Percentiles rank a stretch among this genome's conserved stretches.
These are phyloP conservation scores for Fusarium begoniae DNA, from an alignment of 2,329 filamentous ascomycete genomes.

Conservation along the genomic window DNA sequence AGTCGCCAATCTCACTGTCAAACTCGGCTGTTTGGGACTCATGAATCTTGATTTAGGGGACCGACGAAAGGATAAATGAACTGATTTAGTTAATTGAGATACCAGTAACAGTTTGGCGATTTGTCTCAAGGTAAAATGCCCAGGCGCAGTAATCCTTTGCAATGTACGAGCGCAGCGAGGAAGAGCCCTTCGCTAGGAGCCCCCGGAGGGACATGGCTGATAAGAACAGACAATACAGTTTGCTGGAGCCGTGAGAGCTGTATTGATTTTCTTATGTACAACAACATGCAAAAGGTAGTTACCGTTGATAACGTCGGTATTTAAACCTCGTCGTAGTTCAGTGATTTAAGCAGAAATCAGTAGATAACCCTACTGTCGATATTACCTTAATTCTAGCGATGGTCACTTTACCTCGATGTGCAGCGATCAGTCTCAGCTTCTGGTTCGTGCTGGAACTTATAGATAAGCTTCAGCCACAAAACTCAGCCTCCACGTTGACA, in stretches of 20 bases:
- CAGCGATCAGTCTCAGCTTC: not conserved
- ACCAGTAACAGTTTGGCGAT: fast-evolving
- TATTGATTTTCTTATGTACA: conserved; percentile 96
- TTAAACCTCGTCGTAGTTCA: not conserved
- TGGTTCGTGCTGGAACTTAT: too few species aligned
- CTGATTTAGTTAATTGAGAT: fast-evolving
- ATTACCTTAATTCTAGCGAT: fast-evolving
- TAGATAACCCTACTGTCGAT: fast-evolving
- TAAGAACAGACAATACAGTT: conserved; percentile 81
- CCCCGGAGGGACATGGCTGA: not conserved
- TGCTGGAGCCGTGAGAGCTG: conserved; percentile 70
- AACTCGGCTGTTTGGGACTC: fast-evolving
- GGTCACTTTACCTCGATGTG: fast-evolving
- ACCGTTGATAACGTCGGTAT: too few species aligned
- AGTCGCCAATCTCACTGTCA: fast-evolving
- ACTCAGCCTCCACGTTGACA: not conserved
- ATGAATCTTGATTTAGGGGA: too few species aligned
- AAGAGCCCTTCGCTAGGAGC: not conserved
- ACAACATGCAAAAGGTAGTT: conserved; percentile 93
- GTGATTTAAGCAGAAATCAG: not conserved
- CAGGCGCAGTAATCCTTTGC: not conserved
- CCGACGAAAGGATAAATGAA: fast-evolving
- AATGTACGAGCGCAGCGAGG: conserved; percentile 55
- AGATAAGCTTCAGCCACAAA: not conserved
- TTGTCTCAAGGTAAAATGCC: fast-evolving